Percentiles rank a stretch among this genome's conserved stretches.
These are phyloP conservation scores for Arthroderma sp. DNA, from an alignment of 2,329 filamentous ascomycete species.

Conservation along the genomic window DNA sequence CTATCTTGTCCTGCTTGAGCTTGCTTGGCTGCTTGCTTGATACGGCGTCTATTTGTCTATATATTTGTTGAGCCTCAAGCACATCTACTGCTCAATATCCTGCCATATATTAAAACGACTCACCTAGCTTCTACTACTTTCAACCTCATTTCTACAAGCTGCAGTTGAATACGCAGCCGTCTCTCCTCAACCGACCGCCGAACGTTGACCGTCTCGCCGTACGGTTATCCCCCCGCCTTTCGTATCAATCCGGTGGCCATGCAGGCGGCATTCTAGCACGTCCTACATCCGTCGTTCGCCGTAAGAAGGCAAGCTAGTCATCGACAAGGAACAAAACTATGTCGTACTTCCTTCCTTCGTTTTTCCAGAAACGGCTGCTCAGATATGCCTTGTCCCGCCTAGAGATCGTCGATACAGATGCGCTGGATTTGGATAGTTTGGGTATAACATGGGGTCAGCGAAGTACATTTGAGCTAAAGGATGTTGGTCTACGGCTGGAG, in stretches of 20 bases:
- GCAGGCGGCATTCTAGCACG: not conserved
- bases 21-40: not conserved
- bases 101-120: not conserved
- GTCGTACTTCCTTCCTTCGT: slow-evolving; percentile 65
- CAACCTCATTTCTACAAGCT: not conserved
- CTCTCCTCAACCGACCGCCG: not conserved
- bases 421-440: slow-evolving; percentile 72
- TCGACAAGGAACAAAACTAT: slow-evolving; percentile 35
- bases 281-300: not conserved
- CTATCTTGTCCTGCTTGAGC: not conserved
- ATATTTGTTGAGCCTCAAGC: slow-evolving; percentile 6
- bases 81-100: not conserved
- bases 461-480: slow-evolving; percentile 68
- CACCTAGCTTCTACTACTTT: not conserved
- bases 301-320: not conserved
- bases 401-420: slow-evolving; percentile 77
- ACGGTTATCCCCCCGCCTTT: not conserved
- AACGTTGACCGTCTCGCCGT: not conserved
- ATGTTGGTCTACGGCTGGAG: slow-evolving; percentile 70
- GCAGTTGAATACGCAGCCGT: not conserved
- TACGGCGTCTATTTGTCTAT: not conserved
- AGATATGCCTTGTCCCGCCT: slow-evolving; percentile 73
- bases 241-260: not conserved
- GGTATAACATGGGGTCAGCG: slow-evolving; percentile 72
- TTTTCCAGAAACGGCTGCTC: slow-evolving; percentile 74